Evolutionary conservation across 2,329 filamentous ascomycete genomes (phyloP).

Genomic region (Aspergillus flavus): DNA sequence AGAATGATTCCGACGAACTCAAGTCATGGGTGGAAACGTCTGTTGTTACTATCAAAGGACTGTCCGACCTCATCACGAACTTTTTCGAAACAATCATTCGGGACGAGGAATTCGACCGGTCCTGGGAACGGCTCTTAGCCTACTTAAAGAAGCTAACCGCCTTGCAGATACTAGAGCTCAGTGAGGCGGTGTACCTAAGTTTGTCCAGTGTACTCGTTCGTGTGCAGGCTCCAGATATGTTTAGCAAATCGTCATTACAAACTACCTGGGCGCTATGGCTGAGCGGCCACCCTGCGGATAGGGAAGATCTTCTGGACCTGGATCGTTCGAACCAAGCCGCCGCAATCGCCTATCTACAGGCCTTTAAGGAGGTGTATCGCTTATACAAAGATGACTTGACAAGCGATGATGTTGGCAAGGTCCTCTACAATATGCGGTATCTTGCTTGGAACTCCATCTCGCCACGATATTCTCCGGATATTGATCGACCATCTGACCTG

Average conservation of each 20-base stretch:
- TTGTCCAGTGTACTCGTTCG: conserved; percentile 62
- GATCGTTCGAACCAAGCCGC: conserved; percentile 74
- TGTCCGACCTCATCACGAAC: conserved; percentile 71
- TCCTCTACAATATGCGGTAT: conserved; percentile 70
- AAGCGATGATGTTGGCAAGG: conserved; percentile 63
- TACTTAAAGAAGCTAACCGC: conserved; percentile 68
- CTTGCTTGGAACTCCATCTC: conserved; percentile 70
- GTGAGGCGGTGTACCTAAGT: conserved; percentile 70
- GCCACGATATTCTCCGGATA: conserved; percentile 42
- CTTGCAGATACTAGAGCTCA: conserved; percentile 68
- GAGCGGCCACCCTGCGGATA: conserved; percentile 60
- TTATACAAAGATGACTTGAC: conserved; percentile 68
- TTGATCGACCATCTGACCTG: conserved; percentile 41
- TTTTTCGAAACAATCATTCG: conserved; percentile 73
- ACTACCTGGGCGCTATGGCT: conserved; percentile 72
- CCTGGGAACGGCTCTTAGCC: conserved; percentile 74
- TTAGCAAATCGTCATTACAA: conserved; percentile 55
- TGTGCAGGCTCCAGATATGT: conserved; percentile 46
- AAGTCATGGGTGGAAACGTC: conserved; percentile 74
- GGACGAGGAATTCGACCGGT: conserved; percentile 66
- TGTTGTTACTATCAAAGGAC: conserved; percentile 71
- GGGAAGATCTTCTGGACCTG: conserved; percentile 44
- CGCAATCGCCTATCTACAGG: conserved; percentile 78
- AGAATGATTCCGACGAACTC: conserved; percentile 30
- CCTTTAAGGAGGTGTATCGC: conserved; percentile 75